Base-by-base conservation (phyloP, 176 grass and related monocot species). In the Eragrostis curvula region DNA sequence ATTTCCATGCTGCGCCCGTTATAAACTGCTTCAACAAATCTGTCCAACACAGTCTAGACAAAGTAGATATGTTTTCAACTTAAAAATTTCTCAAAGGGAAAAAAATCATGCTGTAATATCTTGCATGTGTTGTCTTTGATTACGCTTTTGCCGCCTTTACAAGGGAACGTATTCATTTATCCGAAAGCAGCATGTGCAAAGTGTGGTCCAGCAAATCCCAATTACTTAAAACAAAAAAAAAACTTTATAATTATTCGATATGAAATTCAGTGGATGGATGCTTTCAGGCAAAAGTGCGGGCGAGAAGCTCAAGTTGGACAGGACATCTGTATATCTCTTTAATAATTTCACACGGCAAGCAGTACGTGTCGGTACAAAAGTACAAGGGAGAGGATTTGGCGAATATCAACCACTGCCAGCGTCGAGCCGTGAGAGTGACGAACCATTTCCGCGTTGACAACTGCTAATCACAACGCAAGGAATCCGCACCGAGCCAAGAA, bases 291-390 rank as follows among this genome's bases (percentile, higher is more conserved):
- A 74, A 79, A 86, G 77, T 3, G 13, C 6, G 23, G 17, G 21
- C 36, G 27, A 75, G 51, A 75, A 81, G 41, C 48, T 60, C 61
- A 81, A 81, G 53, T 75, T 87, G 61, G 70, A 48, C 57, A 74
- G 55, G 77, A 71, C 48, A 81, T 39, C 60, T 81, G 14, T n/a
- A 23, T 16, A 25, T 27, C 23, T 9, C 23, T 12, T 43, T 83
- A 57, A 28, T 66, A 69, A 44, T 75, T 29, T 30, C 48, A 58
- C 20, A 5, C 21, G 48, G 52, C 20, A 51, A 14, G 32, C 10
- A 25, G 27, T 71, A 79, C 51, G 20, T 48, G 59, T 71, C 32
- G 11, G 67, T 70, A 79, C 68, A 71, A 61, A 80, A 58, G 69
- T 73, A 81, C 24, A 3, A 59, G 16, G 36, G 20, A 55, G 46